Percentiles rank a stretch among this genome's conserved stretches.
Evolutionary conservation across 2,329 filamentous ascomycete species (phyloP).

Genomic region (Pseudogymnoascus sp.): DNA sequence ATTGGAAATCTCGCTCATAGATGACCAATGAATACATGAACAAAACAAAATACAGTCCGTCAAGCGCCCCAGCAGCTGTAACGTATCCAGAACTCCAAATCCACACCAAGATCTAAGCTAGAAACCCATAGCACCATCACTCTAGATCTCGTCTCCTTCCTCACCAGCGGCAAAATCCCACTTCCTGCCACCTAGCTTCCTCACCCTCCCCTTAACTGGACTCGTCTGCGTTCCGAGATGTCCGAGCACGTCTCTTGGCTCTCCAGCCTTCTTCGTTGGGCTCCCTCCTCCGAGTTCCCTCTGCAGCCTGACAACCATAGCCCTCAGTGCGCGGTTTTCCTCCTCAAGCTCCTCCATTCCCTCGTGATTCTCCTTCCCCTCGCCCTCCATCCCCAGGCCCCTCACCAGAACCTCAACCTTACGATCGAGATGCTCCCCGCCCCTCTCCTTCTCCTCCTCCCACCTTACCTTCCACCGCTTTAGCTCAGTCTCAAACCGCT

Average conservation of each 20-base stretch:
- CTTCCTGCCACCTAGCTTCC: not conserved
- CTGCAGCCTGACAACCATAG: not conserved
- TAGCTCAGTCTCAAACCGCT: slow-evolving; percentile 64
- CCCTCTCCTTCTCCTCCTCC: slow-evolving; percentile 69
- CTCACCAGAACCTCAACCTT: slow-evolving; percentile 71
- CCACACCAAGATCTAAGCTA: not conserved
- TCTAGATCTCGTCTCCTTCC: not conserved
- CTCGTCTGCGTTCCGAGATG: not conserved
- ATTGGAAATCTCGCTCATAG: slow-evolving; percentile 3
- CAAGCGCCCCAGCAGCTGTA: not conserved
- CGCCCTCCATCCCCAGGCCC: slow-evolving; percentile 38
- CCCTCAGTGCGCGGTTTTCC: slow-evolving; percentile 61
- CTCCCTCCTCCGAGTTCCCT: not conserved
- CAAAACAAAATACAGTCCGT: not conserved
- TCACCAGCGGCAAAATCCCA: not conserved
- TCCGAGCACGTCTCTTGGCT: not conserved
- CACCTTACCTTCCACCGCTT: slow-evolving; percentile 73
- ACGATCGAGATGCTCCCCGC: slow-evolving; percentile 77
- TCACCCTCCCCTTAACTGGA: not conserved
- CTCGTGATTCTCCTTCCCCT: slow-evolving; percentile 49
- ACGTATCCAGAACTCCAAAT: not conserved
- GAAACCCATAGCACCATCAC: not conserved
- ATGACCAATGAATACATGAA: not conserved
- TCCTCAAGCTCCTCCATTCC: slow-evolving; percentile 55
- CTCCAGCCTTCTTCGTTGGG: not conserved